Evolutionary conservation across 2,329 filamentous ascomycete genomes (phyloP), one percentile per base, ranked within the genome.

Genomic region (Balansia obtecta): DNA sequence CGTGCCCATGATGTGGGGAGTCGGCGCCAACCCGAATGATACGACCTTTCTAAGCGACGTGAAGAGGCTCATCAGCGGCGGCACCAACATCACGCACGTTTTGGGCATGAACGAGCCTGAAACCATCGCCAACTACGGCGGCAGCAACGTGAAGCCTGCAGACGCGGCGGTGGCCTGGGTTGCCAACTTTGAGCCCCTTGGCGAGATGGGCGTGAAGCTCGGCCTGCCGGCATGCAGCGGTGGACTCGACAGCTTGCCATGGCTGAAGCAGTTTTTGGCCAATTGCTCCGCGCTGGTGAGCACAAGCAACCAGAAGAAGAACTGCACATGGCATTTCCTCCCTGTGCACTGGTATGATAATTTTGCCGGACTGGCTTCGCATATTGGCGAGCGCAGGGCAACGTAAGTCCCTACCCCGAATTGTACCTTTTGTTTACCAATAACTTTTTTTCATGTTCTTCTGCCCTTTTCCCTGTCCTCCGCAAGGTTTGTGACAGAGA

Each of bases 91-190:
- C 59, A 74, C 70, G 12, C 78, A 87, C 58, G 78, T 87, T 2
- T 70, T 91, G n/a, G 76, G 72, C 30, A 90, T 89, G 71, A 91
- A 93, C 65, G 87, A 93, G 62, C 87, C 87, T 0, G 85, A 91
- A 60, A 79, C 76, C 15, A 63, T 69, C 2, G 55, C 59, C 1
- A 58, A 61, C 1, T 74, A 70, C 9, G 84, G 84, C 40, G 86
- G 86, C 3, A 83, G 78, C 55, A 70, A 78, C 55, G 68, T 90
- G 20, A 61, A 71, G 1, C 79, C 85, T 0, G 62, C 69, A 9
- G 62, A 67, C 1, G 87, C 86, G 0, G 87, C 86, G 2, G 63
- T 73, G 48, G 74, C 80, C 8, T 93, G 86, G 85, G 79, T 84
- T 33, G 70, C 72, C 40, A 80, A 88, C 59, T 79, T 93, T 51